Evolutionary conservation across 352 stramenopile species (phyloP), one percentile per base, ranked within the genome.

Genomic region (Phytopythium helicoides): DNA sequence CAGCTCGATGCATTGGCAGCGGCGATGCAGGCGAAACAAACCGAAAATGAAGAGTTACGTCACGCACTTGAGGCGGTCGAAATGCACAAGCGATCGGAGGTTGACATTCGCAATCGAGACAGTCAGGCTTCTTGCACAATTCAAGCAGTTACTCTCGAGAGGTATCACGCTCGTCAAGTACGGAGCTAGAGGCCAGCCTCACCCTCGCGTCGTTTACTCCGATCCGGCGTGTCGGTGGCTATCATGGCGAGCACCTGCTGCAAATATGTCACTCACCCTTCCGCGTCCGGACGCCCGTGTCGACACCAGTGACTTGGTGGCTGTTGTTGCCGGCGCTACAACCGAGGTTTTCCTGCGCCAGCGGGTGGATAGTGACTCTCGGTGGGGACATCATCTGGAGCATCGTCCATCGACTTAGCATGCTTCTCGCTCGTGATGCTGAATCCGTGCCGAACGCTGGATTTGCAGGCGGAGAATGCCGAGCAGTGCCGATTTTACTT

Each of bases 361-460:
- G 25, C 62, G 47, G 28, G 65, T 62, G 33, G 66, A 80, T 25
- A 35, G 47, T 11, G 39, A 68, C 2, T 25, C 2, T 25, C 26
- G n/a, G 15, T 23, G 6, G 2, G n/a, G 38, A 6, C 38, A 7
- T 2, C n/a, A 11, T 44, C 39, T 9, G 25, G 16, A 12, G 12
- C 15, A 9, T 22, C 44, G 25, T 31, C 31, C 6, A 48, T 51
- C 28, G 58, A 60, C n/a, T 31, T 49, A 5, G 63, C 69, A 19
- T 92, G 78, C 54, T 64, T 89, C 56, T 89, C 78, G 47, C 76
- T 92, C 16, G 76, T 89, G 39, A 84, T 86, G 31, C 71, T 84
- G 25, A 71, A 84, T 39, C 81, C 81, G 36, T 88, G 73, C 38
- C 81, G 81, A 25, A 88, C 81, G 44, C 58, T 92, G 18, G 81